Percentiles rank a stretch among this genome's conserved stretches.
Evolutionary conservation across 129 eudicot genomes (phyloP).

Genomic region (Pulicaria dysenterica): DNA sequence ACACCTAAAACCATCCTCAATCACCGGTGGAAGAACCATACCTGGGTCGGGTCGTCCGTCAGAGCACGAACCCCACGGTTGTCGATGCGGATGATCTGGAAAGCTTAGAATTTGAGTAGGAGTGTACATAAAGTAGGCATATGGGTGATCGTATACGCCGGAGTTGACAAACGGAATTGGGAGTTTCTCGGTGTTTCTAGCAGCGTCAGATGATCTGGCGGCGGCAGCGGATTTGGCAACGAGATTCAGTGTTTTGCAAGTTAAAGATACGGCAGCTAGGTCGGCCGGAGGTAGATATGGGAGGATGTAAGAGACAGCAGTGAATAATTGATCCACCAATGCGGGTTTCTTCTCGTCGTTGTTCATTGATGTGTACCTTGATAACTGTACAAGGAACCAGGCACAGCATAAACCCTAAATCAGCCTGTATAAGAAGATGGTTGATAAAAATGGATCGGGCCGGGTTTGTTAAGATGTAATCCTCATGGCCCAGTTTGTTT

Average conservation of each 20-base stretch:
- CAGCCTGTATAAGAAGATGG: constrained; percentile 4
- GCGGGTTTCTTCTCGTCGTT: constrained; percentile 23
- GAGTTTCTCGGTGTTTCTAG: constrained; percentile 51
- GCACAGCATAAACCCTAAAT: constrained; percentile 6
- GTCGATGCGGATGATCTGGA: constrained; percentile 35
- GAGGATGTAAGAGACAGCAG: constrained; percentile 40
- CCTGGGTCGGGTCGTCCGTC: constrained; percentile 26
- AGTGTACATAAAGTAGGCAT: constrained; percentile 72
- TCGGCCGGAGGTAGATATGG: constrained; percentile 68
- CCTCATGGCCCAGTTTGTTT: too few relatives aligned
- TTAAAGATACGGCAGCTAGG: constrained; percentile 56
- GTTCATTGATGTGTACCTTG: constrained; percentile 4
- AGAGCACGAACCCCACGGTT: constrained; percentile 58
- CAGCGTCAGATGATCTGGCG: constrained; percentile 64
- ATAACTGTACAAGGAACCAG: neutral
- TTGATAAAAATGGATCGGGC: constrained; percentile 13
- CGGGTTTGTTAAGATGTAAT: neutral
- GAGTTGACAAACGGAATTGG: constrained; percentile 75
- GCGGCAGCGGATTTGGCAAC: constrained; percentile 43
- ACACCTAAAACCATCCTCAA: constrained; percentile 50
- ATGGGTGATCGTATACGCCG: constrained; percentile 50
- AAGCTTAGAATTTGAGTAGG: constrained; percentile 42
- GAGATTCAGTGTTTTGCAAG: constrained; percentile 60
- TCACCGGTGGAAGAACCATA: constrained; percentile 25
- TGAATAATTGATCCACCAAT: neutral